Evolutionary conservation across 1,284 basidiomycete species (phyloP).

Genomic region (Sutorius eximius): DNA sequence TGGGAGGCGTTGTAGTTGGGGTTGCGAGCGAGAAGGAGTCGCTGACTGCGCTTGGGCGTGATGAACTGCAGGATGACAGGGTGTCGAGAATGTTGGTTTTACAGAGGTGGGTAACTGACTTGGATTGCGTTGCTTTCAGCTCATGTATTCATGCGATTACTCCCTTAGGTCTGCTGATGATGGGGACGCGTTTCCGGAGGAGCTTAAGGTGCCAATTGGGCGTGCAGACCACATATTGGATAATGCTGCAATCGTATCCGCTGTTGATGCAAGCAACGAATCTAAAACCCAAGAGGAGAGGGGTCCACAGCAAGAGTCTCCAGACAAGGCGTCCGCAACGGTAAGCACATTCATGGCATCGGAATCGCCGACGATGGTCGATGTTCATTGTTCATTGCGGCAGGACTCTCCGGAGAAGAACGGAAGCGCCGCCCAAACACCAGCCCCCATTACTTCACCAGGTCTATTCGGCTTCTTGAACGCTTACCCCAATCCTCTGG

Average conservation of each 20-base stretch:
- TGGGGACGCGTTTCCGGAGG: slow-evolving; percentile 54
- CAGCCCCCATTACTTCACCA: slow-evolving; percentile 8
- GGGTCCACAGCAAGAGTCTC: slow-evolving; percentile 20
- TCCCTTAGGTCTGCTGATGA: slow-evolving; percentile 25
- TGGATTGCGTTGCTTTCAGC: not conserved
- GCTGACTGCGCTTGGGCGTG: slow-evolving; percentile 63
- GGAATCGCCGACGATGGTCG: not conserved
- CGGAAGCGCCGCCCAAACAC: slow-evolving; percentile 25
- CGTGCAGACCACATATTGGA: slow-evolving; percentile 61
- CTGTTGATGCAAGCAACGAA: slow-evolving; percentile 30
- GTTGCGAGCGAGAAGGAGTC: slow-evolving; percentile 77
- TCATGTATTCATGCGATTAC: slow-evolving; percentile 10
- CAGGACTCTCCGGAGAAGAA: slow-evolving; percentile 30
- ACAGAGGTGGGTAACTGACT: slow-evolving; percentile 47
- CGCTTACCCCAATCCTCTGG: slow-evolving; percentile 45
- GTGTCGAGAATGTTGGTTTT: slow-evolving; percentile 61
- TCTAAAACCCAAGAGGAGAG: slow-evolving; percentile 35
- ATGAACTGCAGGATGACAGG: slow-evolving; percentile 70
- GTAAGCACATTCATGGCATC: slow-evolving; percentile 17
- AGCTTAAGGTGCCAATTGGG: slow-evolving; percentile 62
- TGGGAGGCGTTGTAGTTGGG: slow-evolving; percentile 54
- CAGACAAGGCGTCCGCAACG: slow-evolving; percentile 17
- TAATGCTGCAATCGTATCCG: slow-evolving; percentile 21
- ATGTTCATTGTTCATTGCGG: not conserved
- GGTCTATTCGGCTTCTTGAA: slow-evolving; percentile 47